Evolutionary conservation across 768 basidiomycete genomes (phyloP), one percentile per base, ranked within the genome.

Genomic region (Cystofilobasidium capitatum): DNA sequence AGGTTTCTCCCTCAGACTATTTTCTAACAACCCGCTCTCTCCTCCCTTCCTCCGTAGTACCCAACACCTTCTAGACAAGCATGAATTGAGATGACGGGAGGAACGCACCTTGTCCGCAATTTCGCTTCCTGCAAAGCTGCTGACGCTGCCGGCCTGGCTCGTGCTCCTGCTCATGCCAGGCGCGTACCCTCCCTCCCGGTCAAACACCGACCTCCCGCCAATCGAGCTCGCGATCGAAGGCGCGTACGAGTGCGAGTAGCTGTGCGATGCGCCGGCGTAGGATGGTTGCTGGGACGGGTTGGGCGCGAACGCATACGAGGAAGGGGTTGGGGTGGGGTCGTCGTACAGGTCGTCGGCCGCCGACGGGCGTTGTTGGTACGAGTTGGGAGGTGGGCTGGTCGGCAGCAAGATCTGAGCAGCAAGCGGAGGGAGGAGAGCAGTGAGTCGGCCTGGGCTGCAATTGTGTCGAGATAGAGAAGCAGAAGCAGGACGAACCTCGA

Each of bases 61-160:
- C 24, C 57, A 1, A 9, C 10, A 9, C 36, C 26, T 37, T 5
- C 13, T 10, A 58, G 33, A 6, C 36, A 20, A 58, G n/a, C n/a
- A n/a, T n/a, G n/a, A n/a, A n/a, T n/a, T n/a, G n/a, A n/a, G n/a
- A n/a, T n/a, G n/a, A n/a, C n/a, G n/a, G 0, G 33, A 36, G 7
- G 31, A 17, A 51, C 62, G 33, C 6, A 63, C 62, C 62, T 64
- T 64, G n/a, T 64, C 62, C 7, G 62, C 62, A 3, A 64, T 47
- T 2, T 51, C 49, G n/a, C 8, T 8, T 5, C 49, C 49, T 5
- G 49, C 49, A 16, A 51, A 51, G 24, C 49, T 51, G 6, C 24
- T 26, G 49, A 26, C 49, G 8, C 47, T 39, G 9, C 33, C 35
- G 0, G 44, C 62, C 7, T 37, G 31, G 12, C 35, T 37, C n/a